Percentiles rank a stretch among this genome's conserved stretches.
These are phyloP conservation scores for Lactifluus volemus DNA, from an alignment of 768 basidiomycete species.

Conservation along the genomic window DNA sequence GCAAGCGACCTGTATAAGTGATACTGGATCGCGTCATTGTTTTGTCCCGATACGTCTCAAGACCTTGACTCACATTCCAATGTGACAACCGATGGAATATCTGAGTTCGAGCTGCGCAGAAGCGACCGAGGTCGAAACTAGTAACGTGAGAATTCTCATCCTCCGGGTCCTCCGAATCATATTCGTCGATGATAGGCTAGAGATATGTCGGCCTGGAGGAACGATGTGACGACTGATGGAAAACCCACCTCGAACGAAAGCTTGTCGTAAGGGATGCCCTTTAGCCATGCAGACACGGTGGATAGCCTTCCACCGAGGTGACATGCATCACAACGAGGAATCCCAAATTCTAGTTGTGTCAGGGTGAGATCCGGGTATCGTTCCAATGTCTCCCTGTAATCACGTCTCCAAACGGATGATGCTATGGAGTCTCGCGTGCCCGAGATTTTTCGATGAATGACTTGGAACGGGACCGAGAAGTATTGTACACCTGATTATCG, in stretches of 20 bases:
- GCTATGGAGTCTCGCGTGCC: conserved; percentile 66
- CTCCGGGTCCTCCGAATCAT: conserved; percentile 23
- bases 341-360: conserved; percentile 41
- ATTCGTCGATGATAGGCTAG: conserved; percentile 11
- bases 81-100: conserved; percentile 69
- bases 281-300: conserved; percentile 49
- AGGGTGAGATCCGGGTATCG: conserved; percentile 58
- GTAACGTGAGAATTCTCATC: conserved; percentile 15
- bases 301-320: conserved; percentile 64
- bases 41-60: neutral
- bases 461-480: conserved; percentile 60
- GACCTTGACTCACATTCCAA: conserved; percentile 59
- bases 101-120: conserved; percentile 60
- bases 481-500: conserved; percentile 49
- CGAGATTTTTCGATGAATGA: conserved; percentile 58
- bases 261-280: conserved; percentile 63
- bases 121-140: conserved; percentile 60
- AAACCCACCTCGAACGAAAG: conserved; percentile 53
- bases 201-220: neutral
- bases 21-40: conserved; percentile 36
- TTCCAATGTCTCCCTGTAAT: conserved; percentile 57
- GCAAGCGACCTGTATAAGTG: conserved; percentile 51
- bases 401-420: conserved; percentile 76
- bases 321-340: conserved; percentile 76
- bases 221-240: neutral